Evolutionary conservation across 306 rosid genomes (phyloP), one percentile per base, ranked within the genome.

Genomic region (Lathyrus oleraceus): DNA sequence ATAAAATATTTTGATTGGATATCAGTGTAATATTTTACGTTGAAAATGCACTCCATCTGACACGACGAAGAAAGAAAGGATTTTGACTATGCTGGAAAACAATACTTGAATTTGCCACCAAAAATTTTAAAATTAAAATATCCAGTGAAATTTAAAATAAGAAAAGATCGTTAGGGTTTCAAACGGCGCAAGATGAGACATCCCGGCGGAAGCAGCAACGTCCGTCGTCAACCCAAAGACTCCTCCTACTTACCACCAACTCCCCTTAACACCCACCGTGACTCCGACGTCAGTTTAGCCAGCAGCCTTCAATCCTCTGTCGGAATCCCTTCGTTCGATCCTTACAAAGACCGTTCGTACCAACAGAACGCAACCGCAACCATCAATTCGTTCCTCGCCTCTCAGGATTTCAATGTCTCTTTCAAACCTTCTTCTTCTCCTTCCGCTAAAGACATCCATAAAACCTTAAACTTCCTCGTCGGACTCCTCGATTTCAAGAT

Each of bases 201-300:
- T 17, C 12, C 48, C 49, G 2, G 7, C 66, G 66, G 39, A 35
- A 35, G 25, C 36, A 14, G 4, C 23, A 20, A 9, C 65, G 62
- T 52, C 10, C 85, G 87, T 53, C 89, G 85, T 1, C 92, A 84
- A 35, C 75, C 84, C 0, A 88, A 78, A 52, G 87, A 81, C 8
- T 6, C 10, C 2, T 85, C 95, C 2, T 81, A 79, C 76, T 86
- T 83, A 3, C 89, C 92, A 4, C 89, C 91, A 81, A 72, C 38
- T 51, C 75, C 80, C 53, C 45, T 15, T 0, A 35, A 35, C 59
- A 8, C 2, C 36, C 89, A 67, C 28, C 89, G 99, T 5, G 99
- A 94, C 67, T 94, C 99, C 62, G 99, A 91, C 67, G 92, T 86
- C 13, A 88, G 97, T 72, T 83, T 91, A 51, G 96, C 78, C 56